These are phyloP conservation scores for Remersonia thermophila DNA, from an alignment of 2,329 filamentous ascomycete genomes.

Conservation along the genomic window DNA sequence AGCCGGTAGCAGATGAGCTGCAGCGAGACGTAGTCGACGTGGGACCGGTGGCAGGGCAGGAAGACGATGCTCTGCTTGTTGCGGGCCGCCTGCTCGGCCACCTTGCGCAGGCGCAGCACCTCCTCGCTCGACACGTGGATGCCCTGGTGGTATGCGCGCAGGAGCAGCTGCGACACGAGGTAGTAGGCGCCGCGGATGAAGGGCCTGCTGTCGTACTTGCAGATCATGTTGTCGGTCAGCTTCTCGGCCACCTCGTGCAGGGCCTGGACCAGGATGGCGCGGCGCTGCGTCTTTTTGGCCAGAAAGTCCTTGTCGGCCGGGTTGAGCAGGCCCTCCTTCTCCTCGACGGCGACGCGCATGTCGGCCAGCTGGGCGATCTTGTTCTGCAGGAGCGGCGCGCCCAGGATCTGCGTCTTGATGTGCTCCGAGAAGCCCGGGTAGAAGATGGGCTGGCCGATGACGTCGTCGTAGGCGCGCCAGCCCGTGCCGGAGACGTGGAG, in stretches of 20 bases:
- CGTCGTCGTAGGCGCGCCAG: conserved; percentile 87
- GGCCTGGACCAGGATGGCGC: conserved; percentile 55
- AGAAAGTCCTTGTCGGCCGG: conserved; percentile 42
- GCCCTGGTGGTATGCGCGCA: conserved; percentile 88
- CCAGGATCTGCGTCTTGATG: conserved; percentile 70
- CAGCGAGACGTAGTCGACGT: conserved; percentile 90
- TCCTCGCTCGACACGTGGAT: conserved; percentile 96
- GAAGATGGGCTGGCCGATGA: conserved; percentile 86
- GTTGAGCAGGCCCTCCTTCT: conserved; percentile 56
- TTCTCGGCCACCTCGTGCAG: conserved; percentile 72
- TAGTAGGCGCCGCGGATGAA: conserved; percentile 94
- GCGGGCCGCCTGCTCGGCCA: conserved; percentile 69
- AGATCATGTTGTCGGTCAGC: conserved; percentile 92
- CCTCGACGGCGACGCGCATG: conserved; percentile 61
- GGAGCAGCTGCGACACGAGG: conserved; percentile 72
- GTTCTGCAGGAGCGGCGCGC: conserved; percentile 58
- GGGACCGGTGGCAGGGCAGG: conserved; percentile 83
- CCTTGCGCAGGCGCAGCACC: conserved; percentile 66
- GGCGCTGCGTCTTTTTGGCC: conserved; percentile 40
- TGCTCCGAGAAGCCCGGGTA: conserved; percentile 85
- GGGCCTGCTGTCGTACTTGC: conserved; percentile 90
- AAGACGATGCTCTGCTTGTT: conserved; percentile 96
- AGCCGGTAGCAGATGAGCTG: conserved; percentile 93
- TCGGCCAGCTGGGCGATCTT: conserved; percentile 69
- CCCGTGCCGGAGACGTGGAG: conserved; percentile 85